Conservation (phyloP, 306 rosid species). For the Castanospermum australe region DNA sequence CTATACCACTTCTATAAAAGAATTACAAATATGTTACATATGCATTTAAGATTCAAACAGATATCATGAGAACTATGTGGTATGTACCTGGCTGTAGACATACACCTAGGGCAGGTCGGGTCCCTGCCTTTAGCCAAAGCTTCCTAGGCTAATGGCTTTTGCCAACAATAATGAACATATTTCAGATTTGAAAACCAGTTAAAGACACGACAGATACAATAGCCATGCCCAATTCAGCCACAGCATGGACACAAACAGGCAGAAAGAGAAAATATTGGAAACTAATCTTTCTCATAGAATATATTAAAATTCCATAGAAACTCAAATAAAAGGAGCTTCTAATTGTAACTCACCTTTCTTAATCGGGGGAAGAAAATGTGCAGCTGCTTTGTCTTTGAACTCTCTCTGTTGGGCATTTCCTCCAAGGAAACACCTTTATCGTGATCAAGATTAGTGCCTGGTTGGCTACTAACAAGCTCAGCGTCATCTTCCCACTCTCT, state of each 20-base stretch:
- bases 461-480: slow-evolving; percentile 9
- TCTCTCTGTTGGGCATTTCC: slow-evolving; percentile 22
- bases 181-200: too few relatives aligned
- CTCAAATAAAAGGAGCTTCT: neutral
- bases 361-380: slow-evolving; percentile 68
- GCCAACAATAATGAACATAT: too few relatives aligned
- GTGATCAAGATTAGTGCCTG: neutral
- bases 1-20: too few relatives aligned
- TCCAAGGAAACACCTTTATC: slow-evolving; percentile 2
- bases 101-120: too few relatives aligned
- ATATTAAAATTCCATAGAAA: neutral
- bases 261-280: neutral
- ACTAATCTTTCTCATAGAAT: neutral
- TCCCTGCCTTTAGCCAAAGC: too few relatives aligned
- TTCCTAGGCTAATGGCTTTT: too few relatives aligned
- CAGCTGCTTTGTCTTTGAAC: slow-evolving; percentile 40
- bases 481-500: slow-evolving; percentile 68
- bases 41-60: too few relatives aligned
- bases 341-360: slow-evolving; percentile 46
- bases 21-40: too few relatives aligned
- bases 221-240: too few relatives aligned
- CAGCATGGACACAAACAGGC: neutral
- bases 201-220: too few relatives aligned
- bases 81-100: neutral
- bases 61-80: too few relatives aligned